These are phyloP conservation scores for Phytophthora cajani DNA, from an alignment of 352 stramenopile species.

Conservation along the genomic window DNA sequence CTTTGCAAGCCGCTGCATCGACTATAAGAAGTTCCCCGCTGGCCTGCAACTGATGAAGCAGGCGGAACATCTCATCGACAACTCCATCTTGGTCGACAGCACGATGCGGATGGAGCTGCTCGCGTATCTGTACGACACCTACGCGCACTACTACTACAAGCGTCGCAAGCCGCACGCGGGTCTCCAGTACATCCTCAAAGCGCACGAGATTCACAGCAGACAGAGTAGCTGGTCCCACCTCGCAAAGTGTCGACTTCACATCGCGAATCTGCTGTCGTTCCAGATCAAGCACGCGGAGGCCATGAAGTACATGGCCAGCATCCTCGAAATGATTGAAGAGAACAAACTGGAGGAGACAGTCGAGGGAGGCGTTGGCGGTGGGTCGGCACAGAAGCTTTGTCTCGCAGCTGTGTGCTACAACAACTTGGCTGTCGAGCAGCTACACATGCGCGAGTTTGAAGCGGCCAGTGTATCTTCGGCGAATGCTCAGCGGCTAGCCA, in stretches of 20 bases:
- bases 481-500: slow-evolving; percentile 89
- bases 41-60: slow-evolving; percentile 89
- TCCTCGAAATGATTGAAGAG: slow-evolving; percentile 91
- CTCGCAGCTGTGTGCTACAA: slow-evolving; percentile 92
- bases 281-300: slow-evolving; percentile 84
- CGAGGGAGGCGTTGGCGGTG: slow-evolving; percentile 35
- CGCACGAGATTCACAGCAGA: slow-evolving; percentile 82
- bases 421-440: slow-evolving; percentile 92
- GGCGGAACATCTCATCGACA: slow-evolving; percentile 77
- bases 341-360: slow-evolving; percentile 77
- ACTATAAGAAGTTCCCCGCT: slow-evolving; percentile 80
- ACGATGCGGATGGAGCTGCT: slow-evolving; percentile 70
- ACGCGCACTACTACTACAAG: slow-evolving; percentile 92
- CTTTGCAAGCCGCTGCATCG: slow-evolving; percentile 86
- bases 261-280: slow-evolving; percentile 74
- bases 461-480: slow-evolving; percentile 75
- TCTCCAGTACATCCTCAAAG: slow-evolving; percentile 86
- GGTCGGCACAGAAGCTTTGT: slow-evolving; percentile 90
- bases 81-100: slow-evolving; percentile 67
- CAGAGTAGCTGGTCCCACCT: slow-evolving; percentile 84
- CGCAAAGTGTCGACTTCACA: slow-evolving; percentile 91
- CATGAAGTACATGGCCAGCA: slow-evolving; percentile 77
- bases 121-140: slow-evolving; percentile 87
- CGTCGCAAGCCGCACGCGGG: slow-evolving; percentile 83
- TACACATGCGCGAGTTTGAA: slow-evolving; percentile 86